Conservation (phyloP, 805 yeast species). For the Sugiyamaella smithiae region DNA sequence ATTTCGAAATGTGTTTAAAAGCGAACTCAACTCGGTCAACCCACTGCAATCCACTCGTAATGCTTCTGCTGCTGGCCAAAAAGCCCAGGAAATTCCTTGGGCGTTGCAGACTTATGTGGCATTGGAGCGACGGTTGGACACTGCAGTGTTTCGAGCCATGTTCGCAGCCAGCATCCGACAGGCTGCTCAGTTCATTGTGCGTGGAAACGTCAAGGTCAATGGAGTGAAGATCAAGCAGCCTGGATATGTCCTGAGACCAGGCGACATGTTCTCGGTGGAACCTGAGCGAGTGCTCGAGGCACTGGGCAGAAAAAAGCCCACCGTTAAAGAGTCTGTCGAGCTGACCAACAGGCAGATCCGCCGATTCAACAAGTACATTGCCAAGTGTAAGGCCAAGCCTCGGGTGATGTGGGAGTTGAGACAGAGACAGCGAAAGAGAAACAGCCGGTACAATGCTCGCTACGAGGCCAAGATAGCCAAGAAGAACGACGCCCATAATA, state of each 20-base stretch:
- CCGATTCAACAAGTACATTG: slow-evolving; percentile 73
- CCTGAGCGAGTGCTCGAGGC: slow-evolving; percentile 86
- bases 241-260: slow-evolving; percentile 70
- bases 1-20: slow-evolving; percentile 68
- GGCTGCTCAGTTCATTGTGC: slow-evolving; percentile 81
- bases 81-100: slow-evolving; percentile 59
- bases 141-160: slow-evolving; percentile 86
- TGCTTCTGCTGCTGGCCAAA: slow-evolving; percentile 39
- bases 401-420: slow-evolving; percentile 48
- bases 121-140: slow-evolving; percentile 83
- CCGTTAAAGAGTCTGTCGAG: slow-evolving; percentile 60
- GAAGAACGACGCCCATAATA: slow-evolving; percentile 36
- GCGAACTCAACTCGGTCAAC: slow-evolving; percentile 77
- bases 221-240: slow-evolving; percentile 79
- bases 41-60: slow-evolving; percentile 79
- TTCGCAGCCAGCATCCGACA: slow-evolving; percentile 93
- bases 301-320: slow-evolving; percentile 81
- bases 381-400: slow-evolving; percentile 55
- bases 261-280: slow-evolving; percentile 80
- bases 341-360: slow-evolving; percentile 69
- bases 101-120: slow-evolving; percentile 85
- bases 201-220: slow-evolving; percentile 81
- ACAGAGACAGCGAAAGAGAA: slow-evolving; percentile 25
- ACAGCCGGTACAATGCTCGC: slow-evolving; percentile 21
- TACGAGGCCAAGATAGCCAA: slow-evolving; percentile 10